Conservation (phyloP, 108 stramenopile species). For the Chaetoceros muelleri region DNA sequence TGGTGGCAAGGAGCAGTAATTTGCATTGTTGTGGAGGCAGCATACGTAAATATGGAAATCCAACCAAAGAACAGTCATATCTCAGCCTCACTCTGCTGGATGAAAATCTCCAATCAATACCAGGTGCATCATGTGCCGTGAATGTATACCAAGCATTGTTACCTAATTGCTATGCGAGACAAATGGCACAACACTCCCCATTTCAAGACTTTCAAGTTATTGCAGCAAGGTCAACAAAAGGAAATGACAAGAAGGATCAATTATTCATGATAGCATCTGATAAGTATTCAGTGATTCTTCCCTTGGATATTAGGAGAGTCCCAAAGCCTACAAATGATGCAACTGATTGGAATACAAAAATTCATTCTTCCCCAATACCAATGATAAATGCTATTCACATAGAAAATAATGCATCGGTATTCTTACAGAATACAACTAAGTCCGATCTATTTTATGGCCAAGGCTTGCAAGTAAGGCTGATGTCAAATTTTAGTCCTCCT, state of each 20-base stretch:
- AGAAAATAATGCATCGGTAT: neutral
- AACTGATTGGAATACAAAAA: neutral
- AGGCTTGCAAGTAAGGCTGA: neutral
- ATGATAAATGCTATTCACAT: neutral
- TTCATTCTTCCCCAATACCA: neutral
- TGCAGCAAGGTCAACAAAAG: neutral
- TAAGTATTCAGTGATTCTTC: neutral
- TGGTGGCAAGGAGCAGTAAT: neutral
- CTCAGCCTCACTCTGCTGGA: neutral
- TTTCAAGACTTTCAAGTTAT: neutral
- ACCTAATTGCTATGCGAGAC: neutral
- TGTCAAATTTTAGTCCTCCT: neutral
- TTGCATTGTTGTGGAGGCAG: neutral
- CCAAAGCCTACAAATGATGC: neutral
- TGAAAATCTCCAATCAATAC: neutral
- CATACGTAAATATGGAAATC: neutral
- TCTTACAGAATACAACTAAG: too few relatives aligned
- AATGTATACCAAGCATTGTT: neutral
- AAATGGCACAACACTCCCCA: neutral
- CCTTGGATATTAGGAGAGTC: neutral
- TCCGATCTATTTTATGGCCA: neutral
- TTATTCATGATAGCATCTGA: neutral
- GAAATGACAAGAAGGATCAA: neutral
- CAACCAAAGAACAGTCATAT: neutral
- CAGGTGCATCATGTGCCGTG: neutral